These are phyloP conservation scores for Leccinum huronense DNA, from an alignment of 1,284 basidiomycete species.

Conservation along the genomic window DNA sequence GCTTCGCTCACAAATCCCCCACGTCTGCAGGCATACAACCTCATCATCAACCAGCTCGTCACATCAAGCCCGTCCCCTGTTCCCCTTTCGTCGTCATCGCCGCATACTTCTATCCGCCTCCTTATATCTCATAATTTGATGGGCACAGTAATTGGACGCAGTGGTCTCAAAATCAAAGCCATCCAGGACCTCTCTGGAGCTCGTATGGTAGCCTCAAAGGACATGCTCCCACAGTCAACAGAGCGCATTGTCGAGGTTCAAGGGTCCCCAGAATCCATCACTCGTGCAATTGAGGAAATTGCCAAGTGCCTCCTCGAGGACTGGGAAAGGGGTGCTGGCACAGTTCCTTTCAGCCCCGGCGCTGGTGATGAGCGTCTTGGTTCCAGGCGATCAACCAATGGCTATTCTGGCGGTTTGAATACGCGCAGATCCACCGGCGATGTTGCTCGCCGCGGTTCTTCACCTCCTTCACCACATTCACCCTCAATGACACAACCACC, in stretches of 20 bases:
- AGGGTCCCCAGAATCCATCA: slow-evolving; percentile 88
- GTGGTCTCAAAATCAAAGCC: slow-evolving; percentile 98
- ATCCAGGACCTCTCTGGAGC: slow-evolving; percentile 98
- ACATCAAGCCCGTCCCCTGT: slow-evolving; percentile 69
- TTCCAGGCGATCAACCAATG: slow-evolving; percentile 46
- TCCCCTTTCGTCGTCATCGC: slow-evolving; percentile 58
- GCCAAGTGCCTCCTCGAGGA: slow-evolving; percentile 94
- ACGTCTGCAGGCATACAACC: slow-evolving; percentile 77
- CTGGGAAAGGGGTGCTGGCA: slow-evolving; percentile 92
- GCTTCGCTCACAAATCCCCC: slow-evolving; percentile 4
- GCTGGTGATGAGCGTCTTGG: slow-evolving; percentile 70
- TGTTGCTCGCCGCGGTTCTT: slow-evolving; percentile 43
- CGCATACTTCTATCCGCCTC: slow-evolving; percentile 89
- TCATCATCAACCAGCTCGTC: slow-evolving; percentile 93
- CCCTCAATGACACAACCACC: slow-evolving; percentile 51
- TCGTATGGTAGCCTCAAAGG: slow-evolving; percentile 96
- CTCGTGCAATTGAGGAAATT: slow-evolving; percentile 91
- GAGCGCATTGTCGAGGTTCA: slow-evolving; percentile 98
- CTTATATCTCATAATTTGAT: slow-evolving; percentile 99
- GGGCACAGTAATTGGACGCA: slow-evolving; percentile 98
- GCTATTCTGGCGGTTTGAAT: slow-evolving; percentile 42
- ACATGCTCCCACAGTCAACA: slow-evolving; percentile 98
- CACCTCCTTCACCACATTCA: slow-evolving; percentile 59
- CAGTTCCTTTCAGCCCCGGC: slow-evolving; percentile 94
- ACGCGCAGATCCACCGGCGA: slow-evolving; percentile 63